A percentile compares a stretch with the other conserved stretches of the same genome.
These are phyloP conservation scores for Alternaria arborescens DNA, from an alignment of 2,329 filamentous ascomycete genomes.

Conservation along the genomic window DNA sequence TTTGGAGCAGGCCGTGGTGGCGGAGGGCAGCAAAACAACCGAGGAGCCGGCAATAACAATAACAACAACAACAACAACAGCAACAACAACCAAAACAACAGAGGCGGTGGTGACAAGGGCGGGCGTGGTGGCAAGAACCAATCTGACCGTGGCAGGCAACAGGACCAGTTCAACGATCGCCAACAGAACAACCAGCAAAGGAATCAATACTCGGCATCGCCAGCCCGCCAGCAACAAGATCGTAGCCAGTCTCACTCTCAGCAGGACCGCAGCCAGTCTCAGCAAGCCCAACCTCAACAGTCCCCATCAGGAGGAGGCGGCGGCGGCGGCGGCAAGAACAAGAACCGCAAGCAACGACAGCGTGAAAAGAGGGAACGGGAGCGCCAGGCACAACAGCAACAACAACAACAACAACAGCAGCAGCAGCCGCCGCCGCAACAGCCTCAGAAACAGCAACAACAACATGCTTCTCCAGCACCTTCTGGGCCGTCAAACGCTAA, in stretches of 20 bases:
- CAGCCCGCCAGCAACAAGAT: slow-evolving; percentile 37
- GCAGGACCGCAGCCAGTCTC: slow-evolving; percentile 6
- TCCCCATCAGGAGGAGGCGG: slow-evolving; percentile 32
- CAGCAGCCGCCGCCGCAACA: slow-evolving; percentile 23
- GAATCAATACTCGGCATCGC: slow-evolving; percentile 31
- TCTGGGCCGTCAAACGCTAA: slow-evolving; percentile 29
- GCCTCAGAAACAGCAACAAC: slow-evolving; percentile 18
- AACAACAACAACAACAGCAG: slow-evolving; percentile 24
- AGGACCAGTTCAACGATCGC: slow-evolving; percentile 30
- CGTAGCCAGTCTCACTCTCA: slow-evolving; percentile 30
- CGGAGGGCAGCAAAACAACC: slow-evolving; percentile 38
- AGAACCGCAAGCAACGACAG: slow-evolving; percentile 41
- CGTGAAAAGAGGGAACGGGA: slow-evolving; percentile 42
- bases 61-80: background rate
- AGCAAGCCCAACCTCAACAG: slow-evolving; percentile 26
- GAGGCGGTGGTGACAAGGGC: slow-evolving; percentile 28
- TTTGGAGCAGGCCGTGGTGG: slow-evolving; percentile 30
- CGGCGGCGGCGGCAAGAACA: slow-evolving; percentile 38
- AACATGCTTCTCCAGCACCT: slow-evolving; percentile 32
- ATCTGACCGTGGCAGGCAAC: slow-evolving; percentile 33
- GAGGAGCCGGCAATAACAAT: slow-evolving; percentile 14
- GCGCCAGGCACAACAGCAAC: slow-evolving; percentile 25
- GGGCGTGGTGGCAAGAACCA: slow-evolving; percentile 39
- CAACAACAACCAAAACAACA: slow-evolving; percentile 31
- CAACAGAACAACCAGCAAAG: slow-evolving; percentile 25